Percentiles rank a stretch among this genome's conserved stretches.
Conservation (phyloP, 1,139 yeast genomes). For the Geotrichum europaeum region DNA sequence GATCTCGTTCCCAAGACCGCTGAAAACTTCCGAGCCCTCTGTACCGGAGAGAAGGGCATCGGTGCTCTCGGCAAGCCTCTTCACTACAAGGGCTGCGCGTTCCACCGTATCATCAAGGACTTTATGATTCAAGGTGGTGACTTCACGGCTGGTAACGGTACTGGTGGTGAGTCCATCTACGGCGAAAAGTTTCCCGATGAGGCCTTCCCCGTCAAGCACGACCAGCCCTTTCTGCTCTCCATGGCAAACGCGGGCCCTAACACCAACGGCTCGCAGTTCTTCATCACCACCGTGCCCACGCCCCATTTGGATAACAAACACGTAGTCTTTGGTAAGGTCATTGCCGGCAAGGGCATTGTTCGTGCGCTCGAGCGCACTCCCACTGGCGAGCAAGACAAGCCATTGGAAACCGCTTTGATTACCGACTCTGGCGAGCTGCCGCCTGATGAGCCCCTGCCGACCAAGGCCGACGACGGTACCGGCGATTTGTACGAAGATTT, state of each 20-base stretch:
- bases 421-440: constrained; percentile 77
- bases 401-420: constrained; percentile 59
- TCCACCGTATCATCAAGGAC: constrained; percentile 82
- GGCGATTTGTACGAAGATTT: constrained; percentile 81
- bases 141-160: constrained; percentile 81
- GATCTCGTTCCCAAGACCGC: constrained; percentile 90
- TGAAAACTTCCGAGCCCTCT: constrained; percentile 83
- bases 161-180: constrained; percentile 92
- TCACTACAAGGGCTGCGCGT: constrained; percentile 68
- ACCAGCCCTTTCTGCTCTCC: constrained; percentile 77
- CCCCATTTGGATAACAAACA: constrained; percentile 91
- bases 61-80: constrained; percentile 61
- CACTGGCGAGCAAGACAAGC: constrained; percentile 52
- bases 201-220: constrained; percentile 70
- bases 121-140: constrained; percentile 64
- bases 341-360: constrained; percentile 75
- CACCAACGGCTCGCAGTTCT: constrained; percentile 94
- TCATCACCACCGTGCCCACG: constrained; percentile 74
- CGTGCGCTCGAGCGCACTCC: constrained; percentile 67
- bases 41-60: constrained; percentile 82
- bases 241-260: constrained; percentile 97
- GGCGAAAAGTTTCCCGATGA: constrained; percentile 96
- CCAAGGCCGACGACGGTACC: constrained; percentile 57
- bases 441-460: constrained; percentile 41
- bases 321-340: constrained; percentile 89